Base-by-base conservation (phyloP, 805 yeast species). In the Kregervanrija delftensis region DNA sequence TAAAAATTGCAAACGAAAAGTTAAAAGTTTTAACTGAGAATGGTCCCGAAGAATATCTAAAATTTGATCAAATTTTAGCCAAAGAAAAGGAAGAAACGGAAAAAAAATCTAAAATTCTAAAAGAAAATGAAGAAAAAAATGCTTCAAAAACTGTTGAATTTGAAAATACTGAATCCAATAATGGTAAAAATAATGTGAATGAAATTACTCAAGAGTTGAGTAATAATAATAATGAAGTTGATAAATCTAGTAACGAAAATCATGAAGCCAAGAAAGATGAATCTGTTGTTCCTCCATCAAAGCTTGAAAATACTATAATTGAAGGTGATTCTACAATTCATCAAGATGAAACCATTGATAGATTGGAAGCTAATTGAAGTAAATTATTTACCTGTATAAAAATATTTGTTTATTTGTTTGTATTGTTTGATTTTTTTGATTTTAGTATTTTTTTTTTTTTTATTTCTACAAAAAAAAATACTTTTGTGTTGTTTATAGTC, bases 261-360 rank as follows among this genome's bases (percentile, higher is more conserved):
- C 28, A 22, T 22, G 28, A 22, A 22, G 28, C 28, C 6, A 22
- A 22, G 8, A 22, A 22, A 22, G 28, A 22, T 22, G 28, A 22
- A 22, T 5, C 47, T 10, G 32, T 17, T 37, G 37, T 9, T 33
- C 13, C 37, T 5, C 12, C 31, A 8, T 9, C 16, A 10, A 51
- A 51, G 35, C 44, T 53, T 34, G 56, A 50, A 45, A 34, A 53
- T 3, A 64, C 69, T 5, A 60, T 42, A 17, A 22, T 59, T 37
- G 78, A 74, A 54, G 76, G 74, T 11, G 80, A 75, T 53, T 59
- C 72, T 9, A 73, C 78, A 1, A 47, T 72, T 13, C 72, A 70
- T 28, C 77, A 72, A 47, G 79, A 74, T 54, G 77, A 79, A 31
- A 50, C 57, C 10, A 40, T 35, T 40, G 58, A 52, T 30, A 49